Conservation (phyloP, 192 early-diverging fungal species). For the Backusella mclennaniae region DNA sequence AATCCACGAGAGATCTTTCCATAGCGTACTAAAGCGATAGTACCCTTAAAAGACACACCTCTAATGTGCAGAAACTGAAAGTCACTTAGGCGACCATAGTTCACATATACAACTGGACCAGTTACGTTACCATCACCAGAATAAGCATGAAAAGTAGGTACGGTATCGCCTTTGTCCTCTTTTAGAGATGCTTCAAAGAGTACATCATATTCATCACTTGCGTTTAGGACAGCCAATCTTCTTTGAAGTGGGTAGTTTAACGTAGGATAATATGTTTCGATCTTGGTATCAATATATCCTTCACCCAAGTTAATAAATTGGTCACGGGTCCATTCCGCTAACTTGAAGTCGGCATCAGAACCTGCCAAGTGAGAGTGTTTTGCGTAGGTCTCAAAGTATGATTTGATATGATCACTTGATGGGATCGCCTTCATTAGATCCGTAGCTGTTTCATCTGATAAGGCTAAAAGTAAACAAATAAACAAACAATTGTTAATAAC, state of each 20-base stretch:
- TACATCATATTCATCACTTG: neutral
- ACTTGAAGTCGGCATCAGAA: slow-evolving; percentile 35
- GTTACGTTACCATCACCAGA: slow-evolving; percentile 58
- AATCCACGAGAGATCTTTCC: slow-evolving; percentile 51
- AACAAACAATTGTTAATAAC: neutral
- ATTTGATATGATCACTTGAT: slow-evolving; percentile 8
- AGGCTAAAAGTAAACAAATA: neutral
- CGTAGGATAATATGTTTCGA: slow-evolving; percentile 56
- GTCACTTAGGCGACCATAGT: slow-evolving; percentile 57
- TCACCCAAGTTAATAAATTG: slow-evolving; percentile 47
- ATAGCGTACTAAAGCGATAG: slow-evolving; percentile 56
- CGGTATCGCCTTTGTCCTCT: slow-evolving; percentile 22
- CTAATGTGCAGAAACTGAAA: slow-evolving; percentile 40
- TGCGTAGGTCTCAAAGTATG: neutral
- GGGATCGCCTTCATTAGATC: slow-evolving; percentile 3
- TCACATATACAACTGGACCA: slow-evolving; percentile 59
- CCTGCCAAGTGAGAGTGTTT: slow-evolving; percentile 50
- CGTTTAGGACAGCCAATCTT: slow-evolving; percentile 41
- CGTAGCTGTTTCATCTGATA: slow-evolving; percentile 5
- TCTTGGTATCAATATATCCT: slow-evolving; percentile 36
- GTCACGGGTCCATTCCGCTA: slow-evolving; percentile 51
- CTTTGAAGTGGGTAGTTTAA: slow-evolving; percentile 51
- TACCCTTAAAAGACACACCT: slow-evolving; percentile 20
- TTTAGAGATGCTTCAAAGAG: neutral
- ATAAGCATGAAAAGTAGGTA: slow-evolving; percentile 62